phyloP scores from a whole-genome alignment of 2,329 filamentous ascomycete species.

The Talaromyces funiculosus region DNA sequence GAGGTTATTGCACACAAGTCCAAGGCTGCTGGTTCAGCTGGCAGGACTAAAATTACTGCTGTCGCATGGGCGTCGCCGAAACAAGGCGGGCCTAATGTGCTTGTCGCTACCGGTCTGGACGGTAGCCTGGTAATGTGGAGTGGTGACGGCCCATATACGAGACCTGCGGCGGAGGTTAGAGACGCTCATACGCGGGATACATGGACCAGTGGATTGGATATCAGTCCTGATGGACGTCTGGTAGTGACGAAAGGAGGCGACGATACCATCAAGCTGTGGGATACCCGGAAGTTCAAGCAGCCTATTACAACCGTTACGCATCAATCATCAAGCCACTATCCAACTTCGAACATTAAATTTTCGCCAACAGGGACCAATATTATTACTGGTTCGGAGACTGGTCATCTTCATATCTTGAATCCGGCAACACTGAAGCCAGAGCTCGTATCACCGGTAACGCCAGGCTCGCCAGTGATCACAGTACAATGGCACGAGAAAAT shows the following conservation, averaged over 20 bases:
- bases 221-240: constrained; percentile 84
- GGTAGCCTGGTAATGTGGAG: constrained; percentile 88
- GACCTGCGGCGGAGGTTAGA: constrained; percentile 75
- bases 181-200: constrained; percentile 77
- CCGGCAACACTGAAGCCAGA: constrained; percentile 83
- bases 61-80: constrained; percentile 75
- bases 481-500: constrained; percentile 91
- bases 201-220: constrained; percentile 88
- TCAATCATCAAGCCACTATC: constrained; percentile 72
- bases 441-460: constrained; percentile 81
- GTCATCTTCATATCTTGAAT: constrained; percentile 87
- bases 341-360: constrained; percentile 83
- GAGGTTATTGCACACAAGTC: constrained; percentile 96
- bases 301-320: constrained; percentile 76
- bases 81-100: constrained; percentile 70
- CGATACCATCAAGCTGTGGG: constrained; percentile 91
- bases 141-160: constrained; percentile 76
- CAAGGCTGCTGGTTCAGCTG: constrained; percentile 76
- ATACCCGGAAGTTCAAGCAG: constrained; percentile 89
- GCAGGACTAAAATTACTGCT: constrained; percentile 87
- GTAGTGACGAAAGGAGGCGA: constrained; percentile 88
- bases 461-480: constrained; percentile 72
- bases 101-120: constrained; percentile 79
- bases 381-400: constrained; percentile 79
- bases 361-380: constrained; percentile 78